phyloP scores from a whole-genome alignment of 306 rosid genomes.

The Prunus mira region DNA sequence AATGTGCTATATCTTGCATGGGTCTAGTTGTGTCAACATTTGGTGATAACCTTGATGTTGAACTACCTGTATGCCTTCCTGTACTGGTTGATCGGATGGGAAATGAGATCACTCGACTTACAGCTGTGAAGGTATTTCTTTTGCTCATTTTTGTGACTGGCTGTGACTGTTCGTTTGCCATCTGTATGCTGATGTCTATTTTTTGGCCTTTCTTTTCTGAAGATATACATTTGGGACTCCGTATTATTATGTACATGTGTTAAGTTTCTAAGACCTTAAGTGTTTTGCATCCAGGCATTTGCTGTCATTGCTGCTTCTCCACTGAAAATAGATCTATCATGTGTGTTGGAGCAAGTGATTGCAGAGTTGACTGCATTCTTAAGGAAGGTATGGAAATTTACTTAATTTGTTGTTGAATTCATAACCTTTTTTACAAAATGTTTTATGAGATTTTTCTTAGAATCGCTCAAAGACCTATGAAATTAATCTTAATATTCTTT shows the following conservation, averaged over 20 bases:
- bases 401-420: conserved; percentile 12
- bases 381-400: conserved; percentile 63
- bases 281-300: conserved; percentile 64
- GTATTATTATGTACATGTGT: background rate
- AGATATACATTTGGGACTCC: background rate
- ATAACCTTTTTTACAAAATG: background rate
- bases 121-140: conserved; percentile 88
- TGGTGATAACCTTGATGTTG: conserved; percentile 81
- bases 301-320: conserved; percentile 96
- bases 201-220: background rate
- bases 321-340: conserved; percentile 77
- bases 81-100: conserved; percentile 99
- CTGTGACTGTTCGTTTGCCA: background rate
- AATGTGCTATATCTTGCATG: conserved; percentile 98
- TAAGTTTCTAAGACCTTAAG: conserved; percentile 9
- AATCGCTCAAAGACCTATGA: conserved; percentile 1
- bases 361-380: conserved; percentile 92
- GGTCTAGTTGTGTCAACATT: conserved; percentile 96
- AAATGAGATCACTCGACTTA: conserved; percentile 95
- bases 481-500: conserved; percentile 40
- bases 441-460: background rate
- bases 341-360: conserved; percentile 88
- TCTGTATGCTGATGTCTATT: background rate
- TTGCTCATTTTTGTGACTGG: conserved; percentile 8
- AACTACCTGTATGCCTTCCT: conserved; percentile 89